Conservation (phyloP, 345 rosid genomes). For the Bruguiera gymnorhiza region DNA sequence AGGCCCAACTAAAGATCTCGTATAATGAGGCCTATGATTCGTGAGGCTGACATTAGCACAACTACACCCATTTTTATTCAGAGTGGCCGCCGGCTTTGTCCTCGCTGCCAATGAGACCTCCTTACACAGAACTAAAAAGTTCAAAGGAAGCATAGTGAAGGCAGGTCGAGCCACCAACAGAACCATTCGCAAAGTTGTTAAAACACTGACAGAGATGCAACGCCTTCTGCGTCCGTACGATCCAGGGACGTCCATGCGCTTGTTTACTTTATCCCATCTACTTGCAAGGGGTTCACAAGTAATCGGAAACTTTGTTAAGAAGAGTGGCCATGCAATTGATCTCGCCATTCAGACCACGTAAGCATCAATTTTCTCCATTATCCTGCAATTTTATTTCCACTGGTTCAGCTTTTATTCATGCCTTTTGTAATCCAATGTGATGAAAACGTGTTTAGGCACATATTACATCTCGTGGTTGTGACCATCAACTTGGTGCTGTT, state of each 20-base stretch:
- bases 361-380: slow-evolving; percentile 13
- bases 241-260: slow-evolving; percentile 25
- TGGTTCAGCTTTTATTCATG: background rate
- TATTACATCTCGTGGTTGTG: slow-evolving; percentile 39
- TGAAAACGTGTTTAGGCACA: slow-evolving; percentile 30
- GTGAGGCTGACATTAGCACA: no score
- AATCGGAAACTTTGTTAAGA: slow-evolving; percentile 39
- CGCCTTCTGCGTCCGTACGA: slow-evolving; percentile 47
- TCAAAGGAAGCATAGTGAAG: slow-evolving; percentile 41
- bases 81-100: slow-evolving; percentile 42
- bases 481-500: slow-evolving; percentile 44
- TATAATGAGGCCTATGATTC: no score
- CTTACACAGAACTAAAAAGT: slow-evolving; percentile 33
- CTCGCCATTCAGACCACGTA: slow-evolving; percentile 49
- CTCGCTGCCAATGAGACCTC: slow-evolving; percentile 42
- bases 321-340: slow-evolving; percentile 38
- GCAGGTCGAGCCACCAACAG: slow-evolving; percentile 37
- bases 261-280: slow-evolving; percentile 40
- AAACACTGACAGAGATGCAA: slow-evolving; percentile 38
- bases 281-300: slow-evolving; percentile 40
- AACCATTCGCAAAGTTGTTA: slow-evolving; percentile 33
- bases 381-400: background rate
- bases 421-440: background rate
- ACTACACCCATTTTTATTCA: slow-evolving; percentile 5
- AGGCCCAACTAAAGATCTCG: no score